Percentiles rank a stretch among this genome's conserved stretches.
These are phyloP conservation scores for Gnomoniopsis sp. DNA, from an alignment of 2,329 filamentous ascomycete species.

Conservation along the genomic window DNA sequence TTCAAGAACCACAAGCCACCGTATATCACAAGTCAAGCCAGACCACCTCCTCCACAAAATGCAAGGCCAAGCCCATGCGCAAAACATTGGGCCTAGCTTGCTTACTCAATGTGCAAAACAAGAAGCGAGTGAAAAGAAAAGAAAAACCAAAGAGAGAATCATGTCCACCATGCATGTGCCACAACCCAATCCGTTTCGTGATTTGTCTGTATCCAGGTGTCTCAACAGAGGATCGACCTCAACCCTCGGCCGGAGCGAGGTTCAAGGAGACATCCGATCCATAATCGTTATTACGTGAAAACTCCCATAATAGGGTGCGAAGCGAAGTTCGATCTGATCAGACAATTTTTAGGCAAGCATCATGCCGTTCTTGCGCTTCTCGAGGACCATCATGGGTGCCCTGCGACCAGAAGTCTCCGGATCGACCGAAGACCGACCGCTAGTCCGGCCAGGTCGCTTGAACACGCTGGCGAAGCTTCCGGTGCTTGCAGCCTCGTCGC, in stretches of 20 bases:
- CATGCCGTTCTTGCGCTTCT: slow-evolving; percentile 75
- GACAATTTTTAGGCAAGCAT: slow-evolving; percentile 8
- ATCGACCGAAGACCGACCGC: slow-evolving; percentile 36
- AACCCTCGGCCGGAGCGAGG: slow-evolving; percentile 11
- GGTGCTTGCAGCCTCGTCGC: slow-evolving; percentile 45
- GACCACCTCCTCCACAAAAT: slow-evolving; percentile 1
- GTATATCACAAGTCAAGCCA: not conserved
- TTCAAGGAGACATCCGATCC: slow-evolving; percentile 7
- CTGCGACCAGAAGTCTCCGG: slow-evolving; percentile 59
- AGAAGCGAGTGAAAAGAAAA: slow-evolving; percentile 17
- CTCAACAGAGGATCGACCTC: slow-evolving; percentile 19
- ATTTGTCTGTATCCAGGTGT: slow-evolving; percentile 25
- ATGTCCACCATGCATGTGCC: slow-evolving; percentile 11
- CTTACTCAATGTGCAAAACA: not conserved
- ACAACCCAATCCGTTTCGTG: slow-evolving; percentile 15
- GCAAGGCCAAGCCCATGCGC: not conserved
- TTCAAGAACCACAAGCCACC: slow-evolving; percentile 6
- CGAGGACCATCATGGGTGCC: slow-evolving; percentile 82
- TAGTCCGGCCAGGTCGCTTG: slow-evolving; percentile 53
- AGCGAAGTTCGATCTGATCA: not conserved
- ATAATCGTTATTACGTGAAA: slow-evolving; percentile 18
- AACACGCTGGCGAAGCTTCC: slow-evolving; percentile 66
- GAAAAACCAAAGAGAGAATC: slow-evolving; percentile 19
- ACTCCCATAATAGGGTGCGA: not conserved
- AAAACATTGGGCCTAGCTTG: not conserved